Conservation (phyloP, 805 yeast species). For the Sugiyamaella qingdaonensis region DNA sequence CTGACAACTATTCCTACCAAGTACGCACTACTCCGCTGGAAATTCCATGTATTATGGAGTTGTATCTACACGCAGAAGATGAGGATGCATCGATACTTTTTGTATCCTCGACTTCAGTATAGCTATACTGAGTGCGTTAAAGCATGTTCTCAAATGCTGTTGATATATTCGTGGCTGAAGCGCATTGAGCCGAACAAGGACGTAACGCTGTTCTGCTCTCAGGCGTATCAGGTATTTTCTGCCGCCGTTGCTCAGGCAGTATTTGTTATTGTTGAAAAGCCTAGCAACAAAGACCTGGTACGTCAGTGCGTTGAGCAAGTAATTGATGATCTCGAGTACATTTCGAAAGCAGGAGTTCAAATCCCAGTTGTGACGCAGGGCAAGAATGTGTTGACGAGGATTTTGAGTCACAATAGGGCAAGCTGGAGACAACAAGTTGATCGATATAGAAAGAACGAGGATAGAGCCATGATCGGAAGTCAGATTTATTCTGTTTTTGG, state of each 20-base stretch:
- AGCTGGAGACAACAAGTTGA: background rate
- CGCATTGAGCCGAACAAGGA: background rate
- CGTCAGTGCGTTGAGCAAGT: constrained; percentile 2
- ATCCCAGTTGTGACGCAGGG: constrained; percentile 1
- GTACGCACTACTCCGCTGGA: background rate
- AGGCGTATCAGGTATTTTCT: constrained; percentile 7
- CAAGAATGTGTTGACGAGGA: background rate
- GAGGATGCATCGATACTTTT: constrained; percentile 7
- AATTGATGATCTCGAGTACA: constrained; percentile 5
- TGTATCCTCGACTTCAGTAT: constrained; percentile 9
- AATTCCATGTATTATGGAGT: constrained; percentile 11
- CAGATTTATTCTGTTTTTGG: constrained; percentile 1
- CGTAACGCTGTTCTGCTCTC: background rate
- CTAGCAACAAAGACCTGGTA: constrained; percentile 3
- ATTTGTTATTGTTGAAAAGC: constrained; percentile 9
- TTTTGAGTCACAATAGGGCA: background rate
- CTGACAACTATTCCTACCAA: constrained; percentile 5
- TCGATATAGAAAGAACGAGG: background rate
- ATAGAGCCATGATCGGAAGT: background rate
- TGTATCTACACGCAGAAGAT: constrained; percentile 11
- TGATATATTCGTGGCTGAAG: background rate
- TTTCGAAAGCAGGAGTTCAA: background rate
- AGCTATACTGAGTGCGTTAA: constrained; percentile 9
- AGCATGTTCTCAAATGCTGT: background rate
- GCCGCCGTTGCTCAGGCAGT: constrained; percentile 11